Evolutionary conservation across 495 filamentous ascomycete genomes (phyloP), one percentile per base, ranked within the genome.

Genomic region (Staphylotrichum longicolle): DNA sequence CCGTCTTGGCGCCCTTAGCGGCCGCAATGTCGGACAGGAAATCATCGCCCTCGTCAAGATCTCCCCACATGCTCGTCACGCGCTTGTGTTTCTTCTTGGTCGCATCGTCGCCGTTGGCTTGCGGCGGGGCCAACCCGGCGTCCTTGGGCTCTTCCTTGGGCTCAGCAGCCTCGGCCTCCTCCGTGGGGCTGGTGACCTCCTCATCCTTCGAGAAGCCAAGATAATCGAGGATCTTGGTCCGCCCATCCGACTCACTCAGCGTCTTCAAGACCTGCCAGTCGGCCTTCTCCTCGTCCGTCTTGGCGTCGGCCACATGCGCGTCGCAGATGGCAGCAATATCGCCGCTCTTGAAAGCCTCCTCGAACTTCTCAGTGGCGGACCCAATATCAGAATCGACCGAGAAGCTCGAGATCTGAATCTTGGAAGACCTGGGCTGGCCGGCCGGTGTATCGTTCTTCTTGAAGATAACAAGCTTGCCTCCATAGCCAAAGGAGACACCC

Each of bases 181-280:
- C 64, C 12, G 72, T 68, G 11, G 80, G 80, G 57, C 86, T 85
- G 7, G 78, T 67, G 5, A 75, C 71, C 15, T 83, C 71, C 20
- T 86, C 78, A 7, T 80, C 73, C 39, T 84, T 87, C 45, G 84
- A 78, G 72, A 96, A 96, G 11, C 95, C 94, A 44, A 99, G 84
- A 74, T 94, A 91, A 58, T 92, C 88, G 8, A 91, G 80, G 52
- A 98, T 85, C 65, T 87, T 85, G 70, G 88, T 87, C 54, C 91
- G 83, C 45, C 91, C 88, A 71, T 92, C 89, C 8, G 84, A 84
- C 7, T 91, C 85, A 44, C 91, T 87, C 70, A 98, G 74, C n/a
- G 91, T 89, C 73, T 93, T 85, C 61, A 99, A 87, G 34, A 96
- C 90, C 73, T 87, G 87, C 94, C 94, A 99, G 72, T 98, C 93